Percentiles rank a stretch among this genome's conserved stretches.
Evolutionary conservation across 495 filamentous ascomycete genomes (phyloP).

Genomic region (Penicillium angulare): DNA sequence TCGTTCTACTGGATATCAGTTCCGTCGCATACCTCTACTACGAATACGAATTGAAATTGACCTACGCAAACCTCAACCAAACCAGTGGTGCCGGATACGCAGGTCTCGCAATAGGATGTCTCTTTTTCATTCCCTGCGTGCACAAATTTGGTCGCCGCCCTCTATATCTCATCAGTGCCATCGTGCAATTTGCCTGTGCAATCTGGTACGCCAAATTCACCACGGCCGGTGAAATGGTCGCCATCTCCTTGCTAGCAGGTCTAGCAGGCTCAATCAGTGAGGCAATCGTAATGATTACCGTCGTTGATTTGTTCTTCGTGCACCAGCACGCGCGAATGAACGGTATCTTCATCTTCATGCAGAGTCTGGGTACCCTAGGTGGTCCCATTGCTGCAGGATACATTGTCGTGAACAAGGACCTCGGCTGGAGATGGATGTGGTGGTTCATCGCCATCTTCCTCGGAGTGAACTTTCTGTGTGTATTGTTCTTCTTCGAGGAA

Average conservation of each 20-base stretch:
- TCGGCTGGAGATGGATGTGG: constrained; percentile 51
- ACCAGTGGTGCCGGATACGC: constrained; percentile 33
- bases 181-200: constrained; percentile 27
- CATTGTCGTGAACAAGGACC: constrained; percentile 35
- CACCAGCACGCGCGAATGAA: constrained; percentile 45
- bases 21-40: constrained; percentile 27
- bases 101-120: constrained; percentile 34
- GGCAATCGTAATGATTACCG: constrained; percentile 43
- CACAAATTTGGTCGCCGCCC: constrained; percentile 43
- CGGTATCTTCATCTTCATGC: constrained; percentile 33
- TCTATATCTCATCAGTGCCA: constrained; percentile 39
- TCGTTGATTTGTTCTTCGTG: constrained; percentile 48
- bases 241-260: constrained; percentile 30
- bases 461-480: constrained; percentile 16
- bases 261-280: constrained; percentile 39
- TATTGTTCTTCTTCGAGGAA: constrained; percentile 19
- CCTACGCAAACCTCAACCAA: constrained; percentile 25
- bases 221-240: constrained; percentile 35
- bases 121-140: constrained; percentile 45
- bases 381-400: constrained; percentile 42
- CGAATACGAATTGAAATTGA: too few species aligned
- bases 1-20: constrained; percentile 25
- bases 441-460: constrained; percentile 49
- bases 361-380: constrained; percentile 25
- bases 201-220: constrained; percentile 39